phyloP scores from a whole-genome alignment of 345 rosid genomes.

The Punica granatum region DNA sequence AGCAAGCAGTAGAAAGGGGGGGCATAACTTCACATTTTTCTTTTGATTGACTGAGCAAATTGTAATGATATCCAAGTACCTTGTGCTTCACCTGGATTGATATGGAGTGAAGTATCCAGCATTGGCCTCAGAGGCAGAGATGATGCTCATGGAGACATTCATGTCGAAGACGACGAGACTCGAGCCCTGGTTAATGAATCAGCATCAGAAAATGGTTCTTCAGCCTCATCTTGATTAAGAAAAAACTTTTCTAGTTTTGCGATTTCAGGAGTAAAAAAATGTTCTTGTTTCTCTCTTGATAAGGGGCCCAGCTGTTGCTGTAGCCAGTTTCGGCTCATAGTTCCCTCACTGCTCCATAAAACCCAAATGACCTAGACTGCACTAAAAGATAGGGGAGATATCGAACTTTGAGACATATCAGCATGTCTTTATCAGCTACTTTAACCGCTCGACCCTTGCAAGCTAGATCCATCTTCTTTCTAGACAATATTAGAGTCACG shows the following conservation, averaged over 20 bases:
- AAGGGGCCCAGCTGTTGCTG: background rate
- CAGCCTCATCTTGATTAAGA: slow-evolving; percentile 2
- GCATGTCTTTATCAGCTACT: background rate
- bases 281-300: background rate
- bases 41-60: slow-evolving; percentile 7
- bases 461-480: background rate
- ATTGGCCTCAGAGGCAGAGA: slow-evolving; percentile 39
- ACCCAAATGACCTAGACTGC: background rate
- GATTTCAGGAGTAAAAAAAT: no score
- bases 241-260: background rate
- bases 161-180: slow-evolving; percentile 39
- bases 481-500: background rate
- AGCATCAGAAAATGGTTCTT: slow-evolving; percentile 4
- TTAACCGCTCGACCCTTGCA: background rate
- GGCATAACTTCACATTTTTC: slow-evolving; percentile 9
- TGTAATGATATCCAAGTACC: slow-evolving; percentile 29
- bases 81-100: slow-evolving; percentile 65
- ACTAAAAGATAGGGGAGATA: background rate
- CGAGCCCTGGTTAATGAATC: slow-evolving; percentile 32
- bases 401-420: background rate
- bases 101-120: slow-evolving; percentile 56
- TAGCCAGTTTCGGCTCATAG: background rate
- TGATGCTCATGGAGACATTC: slow-evolving; percentile 34
- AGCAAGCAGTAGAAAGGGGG: slow-evolving; percentile 14
- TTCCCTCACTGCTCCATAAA: background rate